Base-by-base conservation (phyloP, 1,284 basidiomycete species). In the Schizophyllum commune region DNA sequence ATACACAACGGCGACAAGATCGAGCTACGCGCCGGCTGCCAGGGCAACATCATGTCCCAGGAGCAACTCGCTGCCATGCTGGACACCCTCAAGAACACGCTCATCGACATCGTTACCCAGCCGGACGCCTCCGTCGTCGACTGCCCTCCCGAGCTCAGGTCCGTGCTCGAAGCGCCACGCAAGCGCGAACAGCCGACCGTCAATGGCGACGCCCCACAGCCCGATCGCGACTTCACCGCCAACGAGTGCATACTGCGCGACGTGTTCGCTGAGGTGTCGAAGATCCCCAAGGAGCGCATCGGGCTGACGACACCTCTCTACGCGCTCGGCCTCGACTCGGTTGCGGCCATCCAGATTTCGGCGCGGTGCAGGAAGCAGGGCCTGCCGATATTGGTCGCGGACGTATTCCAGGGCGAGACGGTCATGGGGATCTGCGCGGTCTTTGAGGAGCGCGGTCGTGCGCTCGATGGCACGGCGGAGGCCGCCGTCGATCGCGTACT, bases 301-400 rank as follows among this genome's bases (percentile, higher is more conserved):
- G 52, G 62, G 19, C 13, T 61, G 27, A 56, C 52, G 13, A 59
- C 57, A 54, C 60, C 62, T 47, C 52, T 63, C 20, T 60, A 60
- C 58, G 59, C 60, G n/a, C 54, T 63, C 22, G 60, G 62, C 20
- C 32, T 63, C 13, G 62, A 63, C 53, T 63, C 62, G 27, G 60
- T 63, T 15, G 59, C 60, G 11, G 62, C 62, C 13, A 61, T 63
- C 32, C 62, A 63, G 27, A 54, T 63, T 32, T 59, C 62, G 4
- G 62, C 62, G 20, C 55, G 33, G 32, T 63, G 62, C 32, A 59
- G 62, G 32, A 27, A n/a, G 5, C 22, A 53, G 58, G 62, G 62
- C 5, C 52, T 63, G 34, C 32, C 53, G 13, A 55, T 63, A 19
- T 20, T 59, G n/a, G 62, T 61, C 8, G 59, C 56, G n/a, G 62